These are phyloP conservation scores for Alternaria sp. DNA, from an alignment of 2,329 filamentous ascomycete genomes.

Conservation along the genomic window DNA sequence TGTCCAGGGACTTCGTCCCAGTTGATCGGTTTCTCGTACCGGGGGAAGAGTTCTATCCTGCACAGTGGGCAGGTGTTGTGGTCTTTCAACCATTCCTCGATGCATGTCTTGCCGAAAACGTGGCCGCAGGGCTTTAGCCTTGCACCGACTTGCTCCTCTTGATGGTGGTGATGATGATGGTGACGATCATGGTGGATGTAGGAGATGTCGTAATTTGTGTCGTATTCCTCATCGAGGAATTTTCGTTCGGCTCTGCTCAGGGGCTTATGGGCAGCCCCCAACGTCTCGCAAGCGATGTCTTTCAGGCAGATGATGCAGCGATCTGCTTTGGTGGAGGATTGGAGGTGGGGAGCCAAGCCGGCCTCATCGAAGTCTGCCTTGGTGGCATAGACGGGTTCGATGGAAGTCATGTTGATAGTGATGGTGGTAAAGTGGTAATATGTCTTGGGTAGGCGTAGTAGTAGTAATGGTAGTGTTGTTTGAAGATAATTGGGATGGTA, in stretches of 20 bases:
- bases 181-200: neutral
- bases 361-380: neutral
- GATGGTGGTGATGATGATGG: neutral
- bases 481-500: neutral
- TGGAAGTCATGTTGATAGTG: neutral
- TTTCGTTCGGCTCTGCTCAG: conserved; percentile 3
- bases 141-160: neutral
- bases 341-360: neutral
- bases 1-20: too few species aligned
- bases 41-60: neutral
- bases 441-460: neutral
- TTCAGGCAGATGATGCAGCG: conserved; percentile 8
- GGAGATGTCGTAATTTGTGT: neutral
- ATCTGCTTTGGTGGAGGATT: neutral
- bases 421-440: neutral
- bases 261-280: neutral
- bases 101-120: conserved; percentile 3
- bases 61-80: conserved; percentile 3
- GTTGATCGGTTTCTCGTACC: neutral
- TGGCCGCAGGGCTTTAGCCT: neutral
- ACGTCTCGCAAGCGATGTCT: conserved; percentile 8
- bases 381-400: neutral
- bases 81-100: neutral
- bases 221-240: neutral
- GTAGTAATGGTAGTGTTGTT: neutral